phyloP scores from a whole-genome alignment of 78 protist genomes.

The Pelomyxa schiedti region DNA sequence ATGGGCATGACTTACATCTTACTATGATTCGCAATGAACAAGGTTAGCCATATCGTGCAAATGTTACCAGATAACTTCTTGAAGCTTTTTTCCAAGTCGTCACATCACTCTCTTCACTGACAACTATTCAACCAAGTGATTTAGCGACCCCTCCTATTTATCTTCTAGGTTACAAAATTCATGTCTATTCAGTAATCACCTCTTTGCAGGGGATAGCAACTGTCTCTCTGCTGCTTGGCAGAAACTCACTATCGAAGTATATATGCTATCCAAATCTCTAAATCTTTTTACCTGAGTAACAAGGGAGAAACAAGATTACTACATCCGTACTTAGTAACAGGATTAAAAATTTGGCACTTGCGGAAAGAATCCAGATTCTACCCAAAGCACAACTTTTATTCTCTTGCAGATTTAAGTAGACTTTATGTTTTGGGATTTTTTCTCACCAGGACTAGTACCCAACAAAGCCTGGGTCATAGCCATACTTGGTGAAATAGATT shows the following conservation, averaged over 20 bases:
- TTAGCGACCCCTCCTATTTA: constrained; percentile 26
- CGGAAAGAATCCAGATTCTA: constrained; percentile 61
- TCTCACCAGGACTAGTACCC: constrained; percentile 8
- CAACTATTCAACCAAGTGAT: no score
- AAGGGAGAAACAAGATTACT: constrained; percentile 24
- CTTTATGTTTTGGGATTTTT: no score
- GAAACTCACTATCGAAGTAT: no score
- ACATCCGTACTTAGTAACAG: constrained; percentile 67
- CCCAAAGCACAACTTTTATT: constrained; percentile 70
- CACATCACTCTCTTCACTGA: no score
- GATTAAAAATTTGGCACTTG: constrained; percentile 83
- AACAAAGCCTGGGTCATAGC: constrained; percentile 28
- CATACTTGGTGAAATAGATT: constrained; percentile 83
- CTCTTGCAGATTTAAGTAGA: no score
- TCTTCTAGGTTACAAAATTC: no score
- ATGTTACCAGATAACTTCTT: no score
- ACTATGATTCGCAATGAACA: constrained; percentile 74
- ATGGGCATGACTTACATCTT: constrained; percentile 42
- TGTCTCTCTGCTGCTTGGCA: constrained; percentile 65
- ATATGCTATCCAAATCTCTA: no score
- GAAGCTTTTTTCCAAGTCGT: no score
- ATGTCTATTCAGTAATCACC: no score
- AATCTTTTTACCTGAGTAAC: constrained; percentile 1
- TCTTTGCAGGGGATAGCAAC: constrained; percentile 82
- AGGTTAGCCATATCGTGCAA: no score